Evolutionary conservation across 495 filamentous ascomycete species (phyloP).

Genomic region (Xylaria flabelliformis): DNA sequence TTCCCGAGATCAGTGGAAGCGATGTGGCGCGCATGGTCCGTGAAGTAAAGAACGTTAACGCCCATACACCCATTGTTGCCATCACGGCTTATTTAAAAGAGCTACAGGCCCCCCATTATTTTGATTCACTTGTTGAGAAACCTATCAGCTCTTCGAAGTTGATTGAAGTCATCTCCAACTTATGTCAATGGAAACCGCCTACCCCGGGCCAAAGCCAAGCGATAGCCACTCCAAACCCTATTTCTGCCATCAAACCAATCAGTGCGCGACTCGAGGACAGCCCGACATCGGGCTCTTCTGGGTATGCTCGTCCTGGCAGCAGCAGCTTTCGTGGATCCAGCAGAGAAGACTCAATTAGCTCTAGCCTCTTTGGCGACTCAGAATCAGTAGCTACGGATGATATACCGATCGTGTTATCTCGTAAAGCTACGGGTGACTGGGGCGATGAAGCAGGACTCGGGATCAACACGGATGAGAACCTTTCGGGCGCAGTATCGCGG

Average conservation of each 20-base stretch:
- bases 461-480: constrained; percentile 62
- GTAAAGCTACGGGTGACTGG: constrained; percentile 75
- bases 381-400: constrained; percentile 82
- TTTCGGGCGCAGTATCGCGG: constrained; percentile 40
- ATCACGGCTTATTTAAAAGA: constrained; percentile 99
- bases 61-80: constrained; percentile 92
- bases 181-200: constrained; percentile 93
- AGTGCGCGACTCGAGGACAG: constrained; percentile 73
- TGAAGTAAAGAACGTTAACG: constrained; percentile 91
- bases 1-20: constrained; percentile 91
- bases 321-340: constrained; percentile 79
- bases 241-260: constrained; percentile 69
- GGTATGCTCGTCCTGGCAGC: constrained; percentile 69
- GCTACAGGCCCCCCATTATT: constrained; percentile 90
- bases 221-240: constrained; percentile 54
- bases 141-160: constrained; percentile 89
- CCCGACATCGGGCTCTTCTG: constrained; percentile 81
- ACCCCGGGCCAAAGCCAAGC: constrained; percentile 55
- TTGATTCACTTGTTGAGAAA: constrained; percentile 93
- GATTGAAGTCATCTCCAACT: constrained; percentile 79
- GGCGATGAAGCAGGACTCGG: constrained; percentile 70
- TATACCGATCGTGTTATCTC: constrained; percentile 74
- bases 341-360: constrained; percentile 83
- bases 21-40: constrained; percentile 97
- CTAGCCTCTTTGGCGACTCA: constrained; percentile 83